Conservation (phyloP, 2,329 filamentous ascomycete genomes). For the Hypoxylon sp. region DNA sequence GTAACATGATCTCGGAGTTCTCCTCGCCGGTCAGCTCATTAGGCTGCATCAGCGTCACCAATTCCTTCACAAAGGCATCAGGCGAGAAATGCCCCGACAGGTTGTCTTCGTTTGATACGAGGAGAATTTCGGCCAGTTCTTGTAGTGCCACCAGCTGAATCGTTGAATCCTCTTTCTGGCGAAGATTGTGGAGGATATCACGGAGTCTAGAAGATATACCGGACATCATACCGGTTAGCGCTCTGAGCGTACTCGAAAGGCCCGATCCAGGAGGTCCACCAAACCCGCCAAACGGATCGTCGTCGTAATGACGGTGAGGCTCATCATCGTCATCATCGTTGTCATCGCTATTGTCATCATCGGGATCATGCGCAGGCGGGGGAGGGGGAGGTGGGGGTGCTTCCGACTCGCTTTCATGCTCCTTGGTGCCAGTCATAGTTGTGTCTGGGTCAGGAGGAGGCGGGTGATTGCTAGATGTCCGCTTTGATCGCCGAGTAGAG, state of each 20-base stretch:
- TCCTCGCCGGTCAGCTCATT: constrained; percentile 85
- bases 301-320: constrained; percentile 70
- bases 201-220: constrained; percentile 84
- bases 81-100: constrained; percentile 94
- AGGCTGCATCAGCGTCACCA: constrained; percentile 91
- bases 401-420: constrained; percentile 59
- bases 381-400: constrained; percentile 60
- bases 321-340: constrained; percentile 69
- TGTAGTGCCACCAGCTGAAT: constrained; percentile 92
- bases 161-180: constrained; percentile 86
- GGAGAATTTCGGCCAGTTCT: constrained; percentile 90
- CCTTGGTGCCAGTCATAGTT: constrained; percentile 77
- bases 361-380: constrained; percentile 55
- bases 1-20: constrained; percentile 96
- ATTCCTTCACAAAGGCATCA: constrained; percentile 94
- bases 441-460: constrained; percentile 69
- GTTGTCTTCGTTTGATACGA: constrained; percentile 97
- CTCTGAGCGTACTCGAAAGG: constrained; percentile 84
- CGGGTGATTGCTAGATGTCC: constrained; percentile 61
- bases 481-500: constrained; percentile 64
- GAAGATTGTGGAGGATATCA: constrained; percentile 80
- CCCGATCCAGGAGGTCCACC: constrained; percentile 74
- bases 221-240: constrained; percentile 91
- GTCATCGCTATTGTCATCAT: constrained; percentile 59
- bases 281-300: constrained; percentile 74